Conservation (phyloP, 1,284 basidiomycete species). For the Naganishia sp. region DNA sequence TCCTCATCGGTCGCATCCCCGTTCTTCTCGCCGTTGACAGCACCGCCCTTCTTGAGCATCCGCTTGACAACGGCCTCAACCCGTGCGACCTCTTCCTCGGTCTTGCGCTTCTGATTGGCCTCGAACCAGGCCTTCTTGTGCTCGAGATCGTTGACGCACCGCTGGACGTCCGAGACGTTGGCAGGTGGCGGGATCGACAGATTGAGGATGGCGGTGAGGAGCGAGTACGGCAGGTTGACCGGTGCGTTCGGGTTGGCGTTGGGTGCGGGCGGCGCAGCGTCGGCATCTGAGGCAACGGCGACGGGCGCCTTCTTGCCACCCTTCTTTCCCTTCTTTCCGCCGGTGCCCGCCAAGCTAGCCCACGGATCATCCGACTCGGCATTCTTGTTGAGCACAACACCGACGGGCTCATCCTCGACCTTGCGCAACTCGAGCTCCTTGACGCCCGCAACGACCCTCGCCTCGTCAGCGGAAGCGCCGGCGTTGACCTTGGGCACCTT, state of each 20-base stretch:
- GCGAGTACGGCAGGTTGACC: constrained; percentile 81
- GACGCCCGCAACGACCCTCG: constrained; percentile 56
- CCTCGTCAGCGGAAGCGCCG: constrained; percentile 38
- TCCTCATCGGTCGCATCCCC: constrained; percentile 27
- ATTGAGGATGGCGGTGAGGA: constrained; percentile 79
- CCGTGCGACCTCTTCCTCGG: constrained; percentile 66
- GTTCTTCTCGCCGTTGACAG: constrained; percentile 2
- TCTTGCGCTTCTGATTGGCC: constrained; percentile 60
- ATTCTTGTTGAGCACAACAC: constrained; percentile 84
- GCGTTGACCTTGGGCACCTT: constrained; percentile 48
- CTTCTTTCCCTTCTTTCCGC: constrained; percentile 69
- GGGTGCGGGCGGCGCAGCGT: constrained; percentile 49
- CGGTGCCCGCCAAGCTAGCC: constrained; percentile 76
- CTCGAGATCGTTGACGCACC: constrained; percentile 85
- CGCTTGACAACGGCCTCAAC: constrained; percentile 62
- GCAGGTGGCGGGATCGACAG: constrained; percentile 89
- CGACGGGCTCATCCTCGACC: constrained; percentile 72
- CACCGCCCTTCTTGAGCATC: constrained; percentile 55
- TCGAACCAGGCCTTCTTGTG: constrained; percentile 95
- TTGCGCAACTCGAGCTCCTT: constrained; percentile 70
- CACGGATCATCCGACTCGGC: constrained; percentile 79
- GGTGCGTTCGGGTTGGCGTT: constrained; percentile 35
- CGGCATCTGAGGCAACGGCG: constrained; percentile 46
- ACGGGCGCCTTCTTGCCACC: constrained; percentile 51
- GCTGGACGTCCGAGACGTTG: constrained; percentile 72